Base-by-base conservation (phyloP, 1,284 basidiomycete genomes). In the Mycosarcoma mackinlayi region DNA sequence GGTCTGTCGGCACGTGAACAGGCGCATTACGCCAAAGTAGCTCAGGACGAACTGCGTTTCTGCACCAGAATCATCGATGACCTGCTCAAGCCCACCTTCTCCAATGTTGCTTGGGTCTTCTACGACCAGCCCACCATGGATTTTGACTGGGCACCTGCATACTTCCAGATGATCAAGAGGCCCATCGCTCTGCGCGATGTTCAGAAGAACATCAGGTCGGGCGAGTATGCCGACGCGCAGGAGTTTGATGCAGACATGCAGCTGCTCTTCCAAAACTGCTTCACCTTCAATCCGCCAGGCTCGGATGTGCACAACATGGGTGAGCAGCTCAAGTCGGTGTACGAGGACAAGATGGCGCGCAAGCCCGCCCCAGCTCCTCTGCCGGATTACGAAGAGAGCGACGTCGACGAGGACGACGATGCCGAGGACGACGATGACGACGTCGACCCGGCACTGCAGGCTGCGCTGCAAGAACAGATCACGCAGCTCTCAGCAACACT, bases 221-320 rank as follows among this genome's bases (percentile, higher is more conserved):
- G 87, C 61, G 88, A 90, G 67, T 98, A 98, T 82, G 78, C 88
- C 4, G 89, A 87, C 25, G 89, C 91, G 1, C 86, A 88, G 33
- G 90, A 90, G 78, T 94, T 98, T 80, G 89, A 90, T 67, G 89
- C 90, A 18, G 96, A 98, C 84, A 92, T 98, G 85, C 91, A 91
- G 83, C 86, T 95, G 67, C 92, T 98, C 89, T 90, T 97, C 78
- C 87, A 89, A 59, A 99, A 99, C 83, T 98, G 94, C 81, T 90
- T 91, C 81, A 86, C 87, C 1, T 99, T 95, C 86, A 98, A 99
- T 77, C 93, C 93, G 6, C 86, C 89, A 7, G 92, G 90, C 28
- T 92, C 93, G 19, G 88, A 89, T 33, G 95, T 98, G 49, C 89
- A 93, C 79, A 87, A 89, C 11, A 77, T 80, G 77, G 80, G 80